These are phyloP conservation scores for Litsea cubeba DNA, from an alignment of 164 flowering plant genomes.

Conservation along the genomic window DNA sequence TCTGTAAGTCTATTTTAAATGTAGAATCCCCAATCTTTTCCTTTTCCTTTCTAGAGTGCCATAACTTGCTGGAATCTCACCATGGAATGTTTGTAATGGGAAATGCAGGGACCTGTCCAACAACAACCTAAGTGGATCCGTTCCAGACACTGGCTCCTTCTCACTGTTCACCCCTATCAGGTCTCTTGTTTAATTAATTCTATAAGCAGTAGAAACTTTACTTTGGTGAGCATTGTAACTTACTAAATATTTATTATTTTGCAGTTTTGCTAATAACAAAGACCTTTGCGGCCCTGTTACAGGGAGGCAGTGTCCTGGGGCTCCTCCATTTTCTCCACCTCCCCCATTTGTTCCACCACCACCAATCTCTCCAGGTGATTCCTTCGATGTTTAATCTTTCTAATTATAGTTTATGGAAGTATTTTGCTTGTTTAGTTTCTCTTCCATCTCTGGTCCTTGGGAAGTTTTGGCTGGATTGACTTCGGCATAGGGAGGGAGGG, in stretches of 20 bases:
- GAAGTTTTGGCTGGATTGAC: not conserved
- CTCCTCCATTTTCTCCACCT: slow-evolving; percentile 98
- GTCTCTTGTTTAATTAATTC: slow-evolving; percentile 19
- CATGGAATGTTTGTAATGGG: not conserved
- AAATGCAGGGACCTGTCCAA: slow-evolving; percentile 61
- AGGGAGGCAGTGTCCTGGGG: slow-evolving; percentile 61
- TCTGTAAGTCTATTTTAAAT: slow-evolving; percentile 37
- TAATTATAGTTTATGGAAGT: not conserved
- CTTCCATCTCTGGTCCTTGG: not conserved
- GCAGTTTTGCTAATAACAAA: slow-evolving; percentile 77
- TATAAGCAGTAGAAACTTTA: not conserved
- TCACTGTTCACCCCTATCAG: slow-evolving; percentile 65
- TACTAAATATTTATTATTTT: slow-evolving; percentile 8
- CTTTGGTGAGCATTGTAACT: not conserved
- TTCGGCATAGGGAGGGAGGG: not conserved
- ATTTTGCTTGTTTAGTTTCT: not conserved
- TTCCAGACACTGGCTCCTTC: slow-evolving; percentile 68
- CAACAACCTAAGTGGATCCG: slow-evolving; percentile 44
- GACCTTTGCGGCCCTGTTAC: slow-evolving; percentile 48
- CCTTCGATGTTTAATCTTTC: not conserved
- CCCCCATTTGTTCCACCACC: slow-evolving; percentile 87
- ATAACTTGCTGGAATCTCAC: not conserved
- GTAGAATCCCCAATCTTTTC: not conserved
- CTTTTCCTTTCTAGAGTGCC: slow-evolving; percentile 5
- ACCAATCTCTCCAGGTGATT: slow-evolving; percentile 50